Conservation (phyloP, 2,329 filamentous ascomycete genomes). For the Epichloe sylvatica region DNA sequence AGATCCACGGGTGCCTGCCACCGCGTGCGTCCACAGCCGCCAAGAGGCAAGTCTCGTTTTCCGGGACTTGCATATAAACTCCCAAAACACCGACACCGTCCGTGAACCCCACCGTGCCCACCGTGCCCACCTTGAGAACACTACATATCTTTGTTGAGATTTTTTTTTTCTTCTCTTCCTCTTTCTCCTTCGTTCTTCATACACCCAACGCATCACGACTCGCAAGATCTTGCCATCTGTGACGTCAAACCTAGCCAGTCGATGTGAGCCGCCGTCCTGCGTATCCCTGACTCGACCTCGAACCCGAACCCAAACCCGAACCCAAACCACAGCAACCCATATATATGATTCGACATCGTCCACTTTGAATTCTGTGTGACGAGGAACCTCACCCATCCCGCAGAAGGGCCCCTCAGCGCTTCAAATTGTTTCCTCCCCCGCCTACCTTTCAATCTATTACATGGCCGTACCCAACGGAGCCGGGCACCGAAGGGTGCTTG, state of each 20-base stretch:
- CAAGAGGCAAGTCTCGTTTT: background rate
- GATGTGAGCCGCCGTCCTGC: background rate
- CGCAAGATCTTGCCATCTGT: background rate
- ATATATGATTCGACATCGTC: background rate
- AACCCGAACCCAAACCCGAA: background rate
- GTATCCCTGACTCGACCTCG: background rate
- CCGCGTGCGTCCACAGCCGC: background rate
- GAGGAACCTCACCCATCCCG: background rate
- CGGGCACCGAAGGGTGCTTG: slow-evolving; percentile 16
- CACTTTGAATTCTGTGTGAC: background rate
- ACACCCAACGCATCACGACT: background rate
- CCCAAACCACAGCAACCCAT: background rate
- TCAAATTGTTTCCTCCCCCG: background rate
- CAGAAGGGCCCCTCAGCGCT: background rate
- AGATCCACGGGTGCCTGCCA: too few species aligned
- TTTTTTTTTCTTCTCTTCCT: background rate
- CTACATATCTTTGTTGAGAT: background rate
- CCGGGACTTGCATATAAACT: background rate
- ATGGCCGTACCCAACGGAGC: slow-evolving; percentile 16
- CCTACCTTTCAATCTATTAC: slow-evolving; percentile 7
- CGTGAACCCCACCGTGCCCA: background rate
- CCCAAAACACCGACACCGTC: slow-evolving; percentile 1
- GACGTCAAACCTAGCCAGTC: background rate
- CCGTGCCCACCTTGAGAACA: background rate
- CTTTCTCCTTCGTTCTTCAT: background rate